phyloP scores from a whole-genome alignment of 2,329 filamentous ascomycete species.

The Mollisia scopiformis region DNA sequence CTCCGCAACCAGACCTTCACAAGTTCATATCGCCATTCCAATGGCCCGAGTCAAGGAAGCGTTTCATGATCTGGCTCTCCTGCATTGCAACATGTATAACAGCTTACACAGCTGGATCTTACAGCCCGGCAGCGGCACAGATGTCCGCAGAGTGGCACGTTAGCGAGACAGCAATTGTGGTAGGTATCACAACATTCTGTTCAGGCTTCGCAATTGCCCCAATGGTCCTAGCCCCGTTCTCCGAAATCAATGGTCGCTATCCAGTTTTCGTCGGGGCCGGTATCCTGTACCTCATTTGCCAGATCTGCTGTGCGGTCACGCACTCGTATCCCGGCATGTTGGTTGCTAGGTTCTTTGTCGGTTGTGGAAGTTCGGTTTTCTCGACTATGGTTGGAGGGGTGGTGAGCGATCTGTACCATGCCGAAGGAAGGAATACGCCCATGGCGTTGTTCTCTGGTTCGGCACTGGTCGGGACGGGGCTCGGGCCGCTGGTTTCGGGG shows the following conservation, averaged over 20 bases:
- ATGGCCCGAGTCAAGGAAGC: conserved; percentile 74
- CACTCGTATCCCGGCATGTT: conserved; percentile 73
- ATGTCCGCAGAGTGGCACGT: conserved; percentile 69
- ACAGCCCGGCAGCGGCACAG: conserved; percentile 68
- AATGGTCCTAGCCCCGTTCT: conserved; percentile 87
- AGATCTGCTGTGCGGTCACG: conserved; percentile 75
- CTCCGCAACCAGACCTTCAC: conserved; percentile 65
- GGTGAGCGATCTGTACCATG: conserved; percentile 82
- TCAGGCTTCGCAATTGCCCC: conserved; percentile 79
- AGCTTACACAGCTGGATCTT: conserved; percentile 80
- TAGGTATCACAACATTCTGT: conserved; percentile 83
- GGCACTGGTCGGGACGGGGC: conserved; percentile 78
- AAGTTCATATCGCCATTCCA: conserved; percentile 71
- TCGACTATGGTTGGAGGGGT: conserved; percentile 93
- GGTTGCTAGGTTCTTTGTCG: conserved; percentile 74
- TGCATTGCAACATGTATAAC: conserved; percentile 77
- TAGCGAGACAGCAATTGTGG: conserved; percentile 65
- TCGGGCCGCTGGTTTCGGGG: conserved; percentile 74
- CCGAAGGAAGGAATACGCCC: conserved; percentile 79
- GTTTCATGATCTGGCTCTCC: conserved; percentile 70
- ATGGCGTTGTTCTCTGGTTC: conserved; percentile 88
- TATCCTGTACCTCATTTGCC: conserved; percentile 69
- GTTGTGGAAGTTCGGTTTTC: conserved; percentile 77
- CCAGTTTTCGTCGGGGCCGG: conserved; percentile 81
- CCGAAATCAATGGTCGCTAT: conserved; percentile 84